A percentile compares a stretch with the other conserved stretches of the same genome.
Evolutionary conservation across 257 asterid species (phyloP).

Genomic region (Salvia splendens): DNA sequence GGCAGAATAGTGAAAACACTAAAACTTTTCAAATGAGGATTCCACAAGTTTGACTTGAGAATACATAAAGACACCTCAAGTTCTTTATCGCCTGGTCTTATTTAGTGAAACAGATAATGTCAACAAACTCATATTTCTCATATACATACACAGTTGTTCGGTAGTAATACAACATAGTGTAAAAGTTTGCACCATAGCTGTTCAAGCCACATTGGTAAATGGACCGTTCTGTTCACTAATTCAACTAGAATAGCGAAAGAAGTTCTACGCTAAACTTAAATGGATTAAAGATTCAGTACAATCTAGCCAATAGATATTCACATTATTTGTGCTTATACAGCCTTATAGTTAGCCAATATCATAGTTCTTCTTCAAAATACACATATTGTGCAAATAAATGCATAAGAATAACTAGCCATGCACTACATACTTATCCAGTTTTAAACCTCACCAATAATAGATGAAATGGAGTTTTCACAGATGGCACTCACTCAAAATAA

Average conservation of each 20-base stretch:
- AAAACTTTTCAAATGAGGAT: neutral
- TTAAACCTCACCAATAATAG: constrained; percentile 13
- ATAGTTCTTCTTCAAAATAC: neutral
- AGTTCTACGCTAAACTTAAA: neutral
- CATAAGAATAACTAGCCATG: constrained; percentile 15
- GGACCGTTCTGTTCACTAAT: constrained; percentile 17
- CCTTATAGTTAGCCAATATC: constrained; percentile 14
- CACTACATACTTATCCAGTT: constrained; percentile 20
- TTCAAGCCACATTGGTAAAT: constrained; percentile 16
- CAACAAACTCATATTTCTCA: neutral
- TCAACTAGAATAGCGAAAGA: neutral
- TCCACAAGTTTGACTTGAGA: constrained; percentile 8
- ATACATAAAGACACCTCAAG: constrained; percentile 1
- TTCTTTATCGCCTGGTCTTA: neutral
- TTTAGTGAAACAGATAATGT: constrained; percentile 3
- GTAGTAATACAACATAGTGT: neutral
- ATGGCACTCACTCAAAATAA: constrained; percentile 16
- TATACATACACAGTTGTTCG: neutral
- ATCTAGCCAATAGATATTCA: constrained; percentile 17
- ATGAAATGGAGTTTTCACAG: constrained; percentile 2
- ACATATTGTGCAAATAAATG: constrained; percentile 3
- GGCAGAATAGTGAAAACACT: constrained; percentile 5
- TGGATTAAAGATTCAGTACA: constrained; percentile 20
- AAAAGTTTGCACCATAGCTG: constrained; percentile 15
- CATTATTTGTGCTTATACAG: constrained; percentile 13